Base-by-base conservation (phyloP, 768 basidiomycete species). In the Phaeotremella fagi region DNA sequence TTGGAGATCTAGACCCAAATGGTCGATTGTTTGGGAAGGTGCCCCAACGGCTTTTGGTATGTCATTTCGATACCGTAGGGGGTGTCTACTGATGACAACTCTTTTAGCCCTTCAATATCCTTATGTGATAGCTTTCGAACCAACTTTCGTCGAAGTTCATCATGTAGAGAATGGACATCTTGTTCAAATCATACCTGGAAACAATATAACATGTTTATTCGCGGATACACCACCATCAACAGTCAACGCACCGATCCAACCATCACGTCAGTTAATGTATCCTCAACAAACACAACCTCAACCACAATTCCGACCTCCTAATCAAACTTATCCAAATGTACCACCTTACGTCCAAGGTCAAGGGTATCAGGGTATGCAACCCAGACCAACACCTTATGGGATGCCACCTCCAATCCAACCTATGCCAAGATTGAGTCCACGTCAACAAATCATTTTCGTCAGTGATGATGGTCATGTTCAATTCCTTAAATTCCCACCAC, bases 11-110 rank as follows among this genome's bases (percentile, higher is more conserved):
- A 79, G 88, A 48, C 86, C 83, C 58, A 85, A 89, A 52, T 98
- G 97, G 79, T 88, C 92, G 81, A 88, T 98, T 14, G 81, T 88
- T 59, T 99, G 95, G 95, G 94, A 98, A 75, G 95, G 95, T 7
- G 80, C 79, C 38, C 95, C 95, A 0, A 88, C 89, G 4, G 86
- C 87, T 31, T 98, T 99, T 67, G 95, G 94, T 95, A 72, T 68
- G 88, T 77, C 2, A n/a, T 14, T 25, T 48, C 37, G 2, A 22
- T 27, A 11, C 20, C 16, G 20, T 16, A 26, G 11, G 23, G 5
- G 37, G 24, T 15, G 20, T 7, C 7, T 41, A 22, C 12, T 41
- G 49, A 43, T 63, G 46, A n/a, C n/a, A n/a, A n/a, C n/a, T n/a
- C n/a, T n/a, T n/a, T 54, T 16, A 97, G 94, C 94, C 1, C 82